phyloP scores from a whole-genome alignment of 2,329 filamentous ascomycete genomes.

The Fusarium tjaetaba region DNA sequence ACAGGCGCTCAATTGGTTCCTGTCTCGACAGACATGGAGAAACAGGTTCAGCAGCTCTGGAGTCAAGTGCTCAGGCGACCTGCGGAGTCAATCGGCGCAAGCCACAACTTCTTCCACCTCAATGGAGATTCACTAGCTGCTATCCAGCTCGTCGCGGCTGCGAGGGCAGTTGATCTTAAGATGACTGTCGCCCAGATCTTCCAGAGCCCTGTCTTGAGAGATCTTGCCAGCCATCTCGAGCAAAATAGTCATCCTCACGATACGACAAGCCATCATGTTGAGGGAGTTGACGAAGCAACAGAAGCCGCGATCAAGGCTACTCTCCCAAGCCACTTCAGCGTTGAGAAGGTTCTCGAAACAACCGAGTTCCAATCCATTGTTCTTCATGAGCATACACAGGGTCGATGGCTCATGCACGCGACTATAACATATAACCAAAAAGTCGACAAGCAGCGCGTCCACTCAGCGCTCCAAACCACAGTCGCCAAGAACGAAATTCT shows the following conservation, averaged over 20 bases:
- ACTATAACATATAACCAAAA: not conserved
- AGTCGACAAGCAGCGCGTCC: not conserved
- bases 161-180: not conserved
- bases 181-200: not conserved
- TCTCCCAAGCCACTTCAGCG: fast-evolving
- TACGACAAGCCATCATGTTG: not conserved
- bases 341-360: not conserved
- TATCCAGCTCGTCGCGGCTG: not conserved
- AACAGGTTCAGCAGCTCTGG: not conserved
- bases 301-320: fast-evolving
- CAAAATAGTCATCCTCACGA: fast-evolving
- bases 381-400: not conserved
- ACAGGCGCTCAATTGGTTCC: not conserved
- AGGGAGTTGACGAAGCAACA: not conserved
- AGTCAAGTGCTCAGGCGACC: not conserved
- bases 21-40: not conserved
- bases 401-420: not conserved
- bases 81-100: not conserved
- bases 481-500: not conserved
- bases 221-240: not conserved
- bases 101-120: not conserved
- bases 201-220: not conserved
- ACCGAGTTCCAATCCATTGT: not conserved
- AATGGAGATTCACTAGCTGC: not conserved
- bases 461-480: not conserved